A percentile compares a stretch with the other conserved stretches of the same genome.
These are phyloP conservation scores for Amanita inopinata DNA, from an alignment of 768 basidiomycete genomes.

Conservation along the genomic window DNA sequence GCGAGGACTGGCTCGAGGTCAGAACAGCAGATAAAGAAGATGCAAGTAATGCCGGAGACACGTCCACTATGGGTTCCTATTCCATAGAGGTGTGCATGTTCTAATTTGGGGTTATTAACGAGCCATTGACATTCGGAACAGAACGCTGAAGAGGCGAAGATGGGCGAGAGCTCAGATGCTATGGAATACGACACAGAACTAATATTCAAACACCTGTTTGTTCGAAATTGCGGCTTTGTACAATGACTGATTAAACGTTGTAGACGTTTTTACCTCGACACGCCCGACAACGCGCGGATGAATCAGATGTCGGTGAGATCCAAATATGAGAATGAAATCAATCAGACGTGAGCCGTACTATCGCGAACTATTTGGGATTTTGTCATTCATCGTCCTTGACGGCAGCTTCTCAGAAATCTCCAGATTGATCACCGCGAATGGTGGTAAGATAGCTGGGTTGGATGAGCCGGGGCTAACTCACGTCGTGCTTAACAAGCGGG, in stretches of 20 bases:
- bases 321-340: slow-evolving; percentile 43
- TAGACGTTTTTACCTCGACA: slow-evolving; percentile 87
- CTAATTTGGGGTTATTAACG: not conserved
- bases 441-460: slow-evolving; percentile 63
- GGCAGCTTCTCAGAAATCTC: slow-evolving; percentile 47
- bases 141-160: slow-evolving; percentile 31
- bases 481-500: slow-evolving; percentile 75
- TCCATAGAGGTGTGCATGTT: not conserved
- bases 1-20: slow-evolving; percentile 10
- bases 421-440: slow-evolving; percentile 50
- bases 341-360: slow-evolving; percentile 31
- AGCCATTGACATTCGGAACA: not conserved
- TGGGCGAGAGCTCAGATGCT: slow-evolving; percentile 64
- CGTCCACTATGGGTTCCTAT: not conserved
- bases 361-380: too few relatives aligned
- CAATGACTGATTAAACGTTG: slow-evolving; percentile 5
- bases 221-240: slow-evolving; percentile 9
- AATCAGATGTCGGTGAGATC: slow-evolving; percentile 52
- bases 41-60: slow-evolving; percentile 17
- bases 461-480: slow-evolving; percentile 79
- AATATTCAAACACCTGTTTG: slow-evolving; percentile 81
- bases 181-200: slow-evolving; percentile 71
- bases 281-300: slow-evolving; percentile 57
- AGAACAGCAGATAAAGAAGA: slow-evolving; percentile 17
- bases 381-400: not conserved